These are phyloP conservation scores for Ligustrum vulgare DNA, from an alignment of 257 asterid genomes.

Conservation along the genomic window DNA sequence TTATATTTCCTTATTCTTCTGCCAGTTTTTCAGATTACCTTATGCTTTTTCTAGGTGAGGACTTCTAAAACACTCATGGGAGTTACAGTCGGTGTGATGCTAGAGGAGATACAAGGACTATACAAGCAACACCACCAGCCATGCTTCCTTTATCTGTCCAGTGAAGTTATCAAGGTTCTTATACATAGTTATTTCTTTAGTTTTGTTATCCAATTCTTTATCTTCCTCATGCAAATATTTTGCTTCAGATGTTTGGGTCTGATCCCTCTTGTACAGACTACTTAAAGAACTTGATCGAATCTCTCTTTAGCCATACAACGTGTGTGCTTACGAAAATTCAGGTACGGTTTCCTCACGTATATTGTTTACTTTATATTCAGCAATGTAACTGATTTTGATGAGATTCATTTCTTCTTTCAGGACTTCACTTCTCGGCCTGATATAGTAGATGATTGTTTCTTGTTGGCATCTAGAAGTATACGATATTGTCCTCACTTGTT, in stretches of 20 bases:
- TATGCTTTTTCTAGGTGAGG: constrained; percentile 59
- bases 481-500: constrained; percentile 96
- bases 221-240: constrained; percentile 24
- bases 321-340: constrained; percentile 68
- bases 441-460: constrained; percentile 93
- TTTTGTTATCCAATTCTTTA: constrained; percentile 4
- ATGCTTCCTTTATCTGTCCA: constrained; percentile 89
- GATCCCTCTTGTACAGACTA: constrained; percentile 89
- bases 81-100: constrained; percentile 86
- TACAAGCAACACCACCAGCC: constrained; percentile 87
- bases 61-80: constrained; percentile 91
- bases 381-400: constrained; percentile 1
- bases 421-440: constrained; percentile 89
- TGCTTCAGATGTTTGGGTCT: constrained; percentile 85
- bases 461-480: constrained; percentile 95
- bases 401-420: constrained; percentile 35
- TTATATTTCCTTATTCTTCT: constrained; percentile 12
- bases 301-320: constrained; percentile 85
- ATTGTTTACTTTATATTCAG: constrained; percentile 9
- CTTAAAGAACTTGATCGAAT: constrained; percentile 76
- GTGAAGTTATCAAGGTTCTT: constrained; percentile 94
- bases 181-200: constrained; percentile 19
- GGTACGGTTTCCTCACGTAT: constrained; percentile 35
- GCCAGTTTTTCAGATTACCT: constrained; percentile 21
- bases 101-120: constrained; percentile 89